These are phyloP conservation scores for Aureobasidium sp. DNA, from an alignment of 2,329 filamentous ascomycete genomes.

Conservation along the genomic window DNA sequence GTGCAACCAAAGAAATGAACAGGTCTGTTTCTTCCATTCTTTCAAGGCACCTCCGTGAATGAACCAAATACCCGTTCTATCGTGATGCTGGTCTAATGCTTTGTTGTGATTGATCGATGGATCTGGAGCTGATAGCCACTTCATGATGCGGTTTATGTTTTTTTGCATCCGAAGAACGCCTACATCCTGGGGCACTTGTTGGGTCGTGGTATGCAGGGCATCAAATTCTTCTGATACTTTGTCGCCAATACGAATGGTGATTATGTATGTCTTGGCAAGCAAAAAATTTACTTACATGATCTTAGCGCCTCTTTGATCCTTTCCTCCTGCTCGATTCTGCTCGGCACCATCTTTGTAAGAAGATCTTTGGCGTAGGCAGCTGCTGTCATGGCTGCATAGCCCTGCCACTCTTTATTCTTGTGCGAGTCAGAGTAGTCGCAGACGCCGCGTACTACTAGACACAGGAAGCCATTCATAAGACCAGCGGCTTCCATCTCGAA, in stretches of 20 bases:
- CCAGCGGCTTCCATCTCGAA: constrained; percentile 20
- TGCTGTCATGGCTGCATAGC: constrained; percentile 21
- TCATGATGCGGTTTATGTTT: too few relatives aligned
- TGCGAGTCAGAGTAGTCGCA: constrained; percentile 24
- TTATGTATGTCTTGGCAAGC: too few relatives aligned
- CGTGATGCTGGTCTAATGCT: background rate
- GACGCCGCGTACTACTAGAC: constrained; percentile 23
- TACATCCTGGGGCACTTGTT: too few relatives aligned
- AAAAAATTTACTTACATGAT: too few relatives aligned
- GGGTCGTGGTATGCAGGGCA: too few relatives aligned
- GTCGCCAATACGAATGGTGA: too few relatives aligned
- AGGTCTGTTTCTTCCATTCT: background rate
- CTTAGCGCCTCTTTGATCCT: background rate
- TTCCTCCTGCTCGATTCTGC: background rate
- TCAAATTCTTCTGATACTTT: too few relatives aligned
- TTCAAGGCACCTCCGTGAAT: background rate
- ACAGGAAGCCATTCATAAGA: constrained; percentile 19
- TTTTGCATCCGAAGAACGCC: too few relatives aligned
- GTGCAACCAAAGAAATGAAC: constrained; percentile 9
- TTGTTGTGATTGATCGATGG: background rate
- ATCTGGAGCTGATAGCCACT: constrained; percentile 3
- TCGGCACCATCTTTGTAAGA: background rate
- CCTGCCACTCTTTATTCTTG: constrained; percentile 25
- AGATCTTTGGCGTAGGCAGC: constrained; percentile 20
- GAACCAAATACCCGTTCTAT: constrained; percentile 8